Evolutionary conservation across 495 filamentous ascomycete genomes (phyloP), one percentile per base, ranked within the genome.

Genomic region (Polyplosphaeria fusca): DNA sequence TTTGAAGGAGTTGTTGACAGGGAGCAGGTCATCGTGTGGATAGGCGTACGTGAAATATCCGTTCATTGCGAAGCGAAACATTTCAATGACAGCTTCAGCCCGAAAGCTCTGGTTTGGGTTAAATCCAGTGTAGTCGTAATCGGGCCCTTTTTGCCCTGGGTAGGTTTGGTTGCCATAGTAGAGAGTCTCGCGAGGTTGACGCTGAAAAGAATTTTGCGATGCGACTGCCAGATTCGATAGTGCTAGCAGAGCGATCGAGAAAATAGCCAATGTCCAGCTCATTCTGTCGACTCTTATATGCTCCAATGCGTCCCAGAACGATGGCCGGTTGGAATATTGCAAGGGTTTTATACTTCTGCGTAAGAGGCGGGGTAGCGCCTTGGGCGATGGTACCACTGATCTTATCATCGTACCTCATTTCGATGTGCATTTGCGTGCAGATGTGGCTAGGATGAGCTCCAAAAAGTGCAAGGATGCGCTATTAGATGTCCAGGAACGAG

Each of bases 1-100:
- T 20, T 12, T 61, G 59, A 37, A 58, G 7, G 30, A 43, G 40
- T 52, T 58, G 47, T 58, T 58, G 12, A 58, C 38, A n/a, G 55
- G 55, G 0, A 25, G 38, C 1, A 58, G 47, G 19, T 58, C 55
- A 27, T 58, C 55, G 47, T 58, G 27, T 16, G 55, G 55, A 18
- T 51, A 58, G 13, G 55, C 55, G 35, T 58, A 58, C 0, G 46
- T 58, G 19, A 53, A 58, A 37, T 58, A 58, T 0, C 55, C 55
- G 35, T 23, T 44, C 55, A 46, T 51, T 22, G 55, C 55, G 41
- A 58, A 58, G 19, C 55, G 55, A 16, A 58, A 58, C 47, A 52
- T 51, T 22, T 58, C 55, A 22, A 58, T 58, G 1, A 58, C 55
- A 26, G 37, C 55, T 46, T 45, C 47, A 12, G 55, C 55, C 27